phyloP scores from a whole-genome alignment of 1,139 yeast genomes.

The Kazachstania sp. region DNA sequence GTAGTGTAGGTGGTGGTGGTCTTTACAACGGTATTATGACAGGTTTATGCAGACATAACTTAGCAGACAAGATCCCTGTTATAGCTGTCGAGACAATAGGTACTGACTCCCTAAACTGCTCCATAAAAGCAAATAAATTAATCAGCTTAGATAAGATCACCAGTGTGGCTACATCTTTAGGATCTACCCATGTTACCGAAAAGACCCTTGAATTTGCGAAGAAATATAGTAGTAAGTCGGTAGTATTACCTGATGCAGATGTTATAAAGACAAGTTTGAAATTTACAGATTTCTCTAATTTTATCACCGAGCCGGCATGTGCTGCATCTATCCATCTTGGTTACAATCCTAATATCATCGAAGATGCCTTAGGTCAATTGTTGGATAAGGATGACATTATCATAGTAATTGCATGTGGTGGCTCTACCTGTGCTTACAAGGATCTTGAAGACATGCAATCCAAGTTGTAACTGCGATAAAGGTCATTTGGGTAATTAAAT shows the following conservation, averaged over 20 bases:
- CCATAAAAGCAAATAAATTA: slow-evolving; percentile 39
- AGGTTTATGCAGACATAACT: slow-evolving; percentile 41
- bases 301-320: slow-evolving; percentile 64
- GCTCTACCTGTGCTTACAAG: slow-evolving; percentile 29
- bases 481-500: not conserved
- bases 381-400: slow-evolving; percentile 42
- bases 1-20: slow-evolving; percentile 74
- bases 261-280: slow-evolving; percentile 45
- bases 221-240: slow-evolving; percentile 35
- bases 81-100: slow-evolving; percentile 54
- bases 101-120: slow-evolving; percentile 46
- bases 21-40: slow-evolving; percentile 51
- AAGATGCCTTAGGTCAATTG: slow-evolving; percentile 27
- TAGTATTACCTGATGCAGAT: slow-evolving; percentile 46
- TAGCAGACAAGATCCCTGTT: slow-evolving; percentile 36
- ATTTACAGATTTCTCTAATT: slow-evolving; percentile 41
- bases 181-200: slow-evolving; percentile 42
- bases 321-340: slow-evolving; percentile 56
- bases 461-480: not conserved
- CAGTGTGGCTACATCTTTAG: slow-evolving; percentile 45
- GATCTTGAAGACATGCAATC: not conserved
- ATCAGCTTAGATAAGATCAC: slow-evolving; percentile 39
- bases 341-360: slow-evolving; percentile 35
- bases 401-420: slow-evolving; percentile 58
- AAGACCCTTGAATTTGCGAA: slow-evolving; percentile 38